Evolutionary conservation across 768 basidiomycete genomes (phyloP).

Genomic region (Punctularia strigosozonata): DNA sequence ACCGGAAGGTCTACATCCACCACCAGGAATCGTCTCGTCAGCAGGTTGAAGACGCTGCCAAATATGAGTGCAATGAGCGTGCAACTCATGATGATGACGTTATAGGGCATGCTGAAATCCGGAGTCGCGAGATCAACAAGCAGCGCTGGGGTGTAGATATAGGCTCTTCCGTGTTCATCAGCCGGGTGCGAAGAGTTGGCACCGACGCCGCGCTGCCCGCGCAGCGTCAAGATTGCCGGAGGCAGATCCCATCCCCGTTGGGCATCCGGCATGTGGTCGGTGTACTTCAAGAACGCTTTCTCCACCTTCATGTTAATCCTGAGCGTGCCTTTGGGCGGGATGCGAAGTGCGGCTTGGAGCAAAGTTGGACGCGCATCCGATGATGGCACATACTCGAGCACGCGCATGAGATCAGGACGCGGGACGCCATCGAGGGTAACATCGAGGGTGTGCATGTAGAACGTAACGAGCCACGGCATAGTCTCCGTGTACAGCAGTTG

Average conservation of each 20-base stretch:
- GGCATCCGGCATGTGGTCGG: conserved; percentile 93
- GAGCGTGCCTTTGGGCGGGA: conserved; percentile 61
- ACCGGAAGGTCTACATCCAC: too few species aligned
- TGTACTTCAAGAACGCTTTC: conserved; percentile 84
- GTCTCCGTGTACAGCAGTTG: conserved; percentile 73
- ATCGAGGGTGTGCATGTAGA: conserved; percentile 72
- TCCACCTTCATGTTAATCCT: conserved; percentile 61
- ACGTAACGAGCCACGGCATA: conserved; percentile 87
- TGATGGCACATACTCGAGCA: conserved; percentile 57
- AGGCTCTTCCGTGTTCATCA: conserved; percentile 8
- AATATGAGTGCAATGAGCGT: conserved; percentile 89
- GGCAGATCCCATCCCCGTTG: conserved; percentile 92
- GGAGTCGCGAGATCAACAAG: conserved; percentile 95
- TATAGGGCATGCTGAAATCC: conserved; percentile 99
- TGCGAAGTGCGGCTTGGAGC: conserved; percentile 53
- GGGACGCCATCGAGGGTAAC: conserved; percentile 33
- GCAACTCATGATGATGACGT: conserved; percentile 94
- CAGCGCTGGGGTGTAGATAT: conserved; percentile 68
- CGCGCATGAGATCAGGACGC: conserved; percentile 46
- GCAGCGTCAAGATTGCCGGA: conserved; percentile 31
- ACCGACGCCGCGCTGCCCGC: too few species aligned
- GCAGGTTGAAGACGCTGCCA: conserved; percentile 80
- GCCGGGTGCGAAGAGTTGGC: conserved; percentile 4
- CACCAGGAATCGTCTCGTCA: conserved; percentile 75
- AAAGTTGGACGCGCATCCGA: conserved; percentile 68